Evolutionary conservation across 305 asterid species (phyloP).

Genomic region (Solanum hybrid): DNA sequence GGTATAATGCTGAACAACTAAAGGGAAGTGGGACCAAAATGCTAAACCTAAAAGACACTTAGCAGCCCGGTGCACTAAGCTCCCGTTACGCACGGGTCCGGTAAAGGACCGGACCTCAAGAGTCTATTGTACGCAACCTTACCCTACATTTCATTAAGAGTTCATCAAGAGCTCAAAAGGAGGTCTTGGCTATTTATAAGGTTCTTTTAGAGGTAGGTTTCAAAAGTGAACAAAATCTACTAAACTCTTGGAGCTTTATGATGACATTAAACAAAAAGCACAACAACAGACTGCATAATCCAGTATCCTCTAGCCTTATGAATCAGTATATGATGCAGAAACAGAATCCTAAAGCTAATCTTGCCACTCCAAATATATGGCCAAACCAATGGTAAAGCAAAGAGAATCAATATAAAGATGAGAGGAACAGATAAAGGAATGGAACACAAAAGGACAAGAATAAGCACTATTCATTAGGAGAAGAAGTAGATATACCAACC

Average conservation of each 20-base stretch:
- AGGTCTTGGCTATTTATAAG: not conserved
- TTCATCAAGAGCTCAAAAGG: not conserved
- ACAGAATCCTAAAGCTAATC: not conserved
- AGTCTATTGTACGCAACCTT: not conserved
- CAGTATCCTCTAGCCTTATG: not conserved
- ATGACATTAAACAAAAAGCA: not conserved
- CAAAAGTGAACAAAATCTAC: not conserved
- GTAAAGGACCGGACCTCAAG: not conserved
- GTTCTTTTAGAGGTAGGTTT: not conserved
- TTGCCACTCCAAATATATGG: too few relatives aligned
- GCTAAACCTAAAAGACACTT: not conserved
- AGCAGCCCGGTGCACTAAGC: not conserved
- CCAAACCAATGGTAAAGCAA: not conserved
- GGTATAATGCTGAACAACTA: not conserved
- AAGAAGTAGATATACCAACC: slow-evolving; percentile 24
- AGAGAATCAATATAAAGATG: not conserved
- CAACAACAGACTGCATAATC: too few relatives aligned
- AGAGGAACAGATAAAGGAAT: not conserved
- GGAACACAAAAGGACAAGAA: not conserved
- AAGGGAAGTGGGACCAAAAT: not conserved
- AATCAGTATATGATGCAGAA: not conserved
- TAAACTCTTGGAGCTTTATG: not conserved
- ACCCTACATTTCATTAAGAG: not conserved
- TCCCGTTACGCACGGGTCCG: not conserved
- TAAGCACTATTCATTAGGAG: not conserved